Evolutionary conservation across 2,329 filamentous ascomycete genomes (phyloP), one percentile per base, ranked within the genome.

Genomic region (Madurella fahalii): DNA sequence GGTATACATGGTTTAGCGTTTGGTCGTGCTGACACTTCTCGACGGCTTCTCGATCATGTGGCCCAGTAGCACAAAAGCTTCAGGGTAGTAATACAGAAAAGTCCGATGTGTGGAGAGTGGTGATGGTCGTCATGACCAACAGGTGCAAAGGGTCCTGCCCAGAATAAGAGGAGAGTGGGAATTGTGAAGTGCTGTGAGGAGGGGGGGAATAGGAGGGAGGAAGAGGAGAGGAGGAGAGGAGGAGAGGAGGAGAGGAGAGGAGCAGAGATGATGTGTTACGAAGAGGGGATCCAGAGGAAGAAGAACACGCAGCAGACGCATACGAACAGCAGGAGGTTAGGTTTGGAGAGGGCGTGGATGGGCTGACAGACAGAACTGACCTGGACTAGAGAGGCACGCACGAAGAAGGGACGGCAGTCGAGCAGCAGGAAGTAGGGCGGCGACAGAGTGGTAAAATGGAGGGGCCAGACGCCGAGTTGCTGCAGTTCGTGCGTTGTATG

Each of bases 1-100:
- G 66, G 69, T 60, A 73, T 76, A 76, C 77, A 81, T 81, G 58
- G 50, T 65, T 68, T 62, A 69, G 67, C 64, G 64, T 63, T 65
- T 62, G 59, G 61, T 53, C 52, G 51, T 60, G 57, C 48, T 54
- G 42, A 54, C 58, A 62, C 53, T 57, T 60, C 32, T 25, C 39
- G 39, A 46, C 25, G 44, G 37, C 25, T 37, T 17, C 30, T 53
- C 50, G 47, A 39, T 52, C 50, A 58, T 60, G 55, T 53, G 53
- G 57, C 59, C 39, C 53, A 47, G 57, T 52, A 62, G 61, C 49
- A 62, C 60, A 49, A 41, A 25, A 53, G 48, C 60, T 51, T 64
- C 55, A 58, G 58, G 59, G 55, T 65, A 65, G 60, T 65, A 61
- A 65, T 64, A 65, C 60, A 59, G 46, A 60, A 52, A 61, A 57